Conservation (phyloP, 1,284 basidiomycete species). For the Ustilago shanxiensis region DNA sequence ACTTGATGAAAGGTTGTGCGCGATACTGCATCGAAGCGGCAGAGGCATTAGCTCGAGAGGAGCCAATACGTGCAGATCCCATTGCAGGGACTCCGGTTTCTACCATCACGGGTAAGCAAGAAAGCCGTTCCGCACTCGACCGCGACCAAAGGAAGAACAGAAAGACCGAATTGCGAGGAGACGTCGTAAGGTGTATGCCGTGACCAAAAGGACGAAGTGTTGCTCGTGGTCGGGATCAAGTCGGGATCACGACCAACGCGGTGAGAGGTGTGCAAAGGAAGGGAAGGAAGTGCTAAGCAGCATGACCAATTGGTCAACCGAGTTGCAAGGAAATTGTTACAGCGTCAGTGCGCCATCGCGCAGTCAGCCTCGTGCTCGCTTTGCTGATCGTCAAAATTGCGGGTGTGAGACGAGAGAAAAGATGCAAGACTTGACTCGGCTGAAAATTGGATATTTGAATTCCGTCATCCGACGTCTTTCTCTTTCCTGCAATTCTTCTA, state of each 20-base stretch:
- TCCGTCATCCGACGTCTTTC: background rate
- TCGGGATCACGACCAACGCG: background rate
- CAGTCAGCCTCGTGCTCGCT: background rate
- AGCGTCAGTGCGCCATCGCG: constrained; percentile 1
- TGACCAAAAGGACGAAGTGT: background rate
- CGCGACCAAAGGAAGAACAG: background rate
- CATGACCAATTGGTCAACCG: background rate
- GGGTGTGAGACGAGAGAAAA: background rate
- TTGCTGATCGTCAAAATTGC: background rate
- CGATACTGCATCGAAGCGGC: constrained; percentile 32
- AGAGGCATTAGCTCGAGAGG: constrained; percentile 2
- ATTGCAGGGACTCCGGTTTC: constrained; percentile 2
- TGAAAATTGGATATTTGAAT: constrained; percentile 2
- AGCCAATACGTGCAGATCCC: constrained; percentile 7
- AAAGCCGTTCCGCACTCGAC: background rate
- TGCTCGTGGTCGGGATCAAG: constrained; percentile 3
- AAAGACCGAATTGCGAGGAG: background rate
- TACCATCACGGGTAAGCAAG: constrained; percentile 3
- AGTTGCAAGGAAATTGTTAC: background rate
- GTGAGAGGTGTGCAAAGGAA: background rate
- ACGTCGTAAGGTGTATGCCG: background rate
- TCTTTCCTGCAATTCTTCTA: background rate
- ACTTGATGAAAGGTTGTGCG: constrained; percentile 45
- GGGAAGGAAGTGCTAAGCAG: background rate
- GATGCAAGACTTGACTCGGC: background rate